Evolutionary conservation across 371 early-diverging fungal species (phyloP), one percentile per base, ranked within the genome.

Genomic region (Mucor mucedo): DNA sequence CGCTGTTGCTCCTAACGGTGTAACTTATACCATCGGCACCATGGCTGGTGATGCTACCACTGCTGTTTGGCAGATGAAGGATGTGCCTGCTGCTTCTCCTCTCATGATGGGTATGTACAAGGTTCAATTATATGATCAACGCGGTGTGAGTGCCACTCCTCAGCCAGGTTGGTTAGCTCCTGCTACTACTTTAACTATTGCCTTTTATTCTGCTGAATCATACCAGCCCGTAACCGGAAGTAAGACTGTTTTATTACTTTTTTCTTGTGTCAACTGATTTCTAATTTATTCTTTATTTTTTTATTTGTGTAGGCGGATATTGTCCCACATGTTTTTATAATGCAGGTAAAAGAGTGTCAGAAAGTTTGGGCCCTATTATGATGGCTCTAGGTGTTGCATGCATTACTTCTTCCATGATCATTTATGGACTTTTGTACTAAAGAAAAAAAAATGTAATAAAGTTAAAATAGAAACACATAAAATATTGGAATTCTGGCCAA

Each of bases 301-400:
- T 21, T 9, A 33, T 45, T 32, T 10, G 28, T 50, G 42, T 69
- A 77, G 78, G 63, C n/a, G 66, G 55, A 48, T 69, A 70, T 50
- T 80, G 81, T 59, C 81, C 81, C 49, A 66, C 64, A 9, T 80
- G 81, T 50, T 76, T 78, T 42, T 76, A 81, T 40, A 78, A 65
- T 67, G 73, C 72, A 38, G 73, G 65, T n/a, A 66, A 47, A 54
- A 53, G 60, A 39, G 41, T 75, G 16, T 39, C 55, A n/a, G 66
- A 70, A 27, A 55, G 60, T 11, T 63, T 77, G 45, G 73, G 72
- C 5, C 66, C 67, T 21, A 57, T 75, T 29, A 73, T 66, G 38
- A 55, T 74, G 53, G 76, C 76, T 9, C 63, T 80, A 41, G 71
- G 73, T 39, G 52, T 80, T 32, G 81, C 81, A 29, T 61, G 69